Evolutionary conservation across 2,329 filamentous ascomycete genomes (phyloP).

Genomic region (Cladosporium sp.): DNA sequence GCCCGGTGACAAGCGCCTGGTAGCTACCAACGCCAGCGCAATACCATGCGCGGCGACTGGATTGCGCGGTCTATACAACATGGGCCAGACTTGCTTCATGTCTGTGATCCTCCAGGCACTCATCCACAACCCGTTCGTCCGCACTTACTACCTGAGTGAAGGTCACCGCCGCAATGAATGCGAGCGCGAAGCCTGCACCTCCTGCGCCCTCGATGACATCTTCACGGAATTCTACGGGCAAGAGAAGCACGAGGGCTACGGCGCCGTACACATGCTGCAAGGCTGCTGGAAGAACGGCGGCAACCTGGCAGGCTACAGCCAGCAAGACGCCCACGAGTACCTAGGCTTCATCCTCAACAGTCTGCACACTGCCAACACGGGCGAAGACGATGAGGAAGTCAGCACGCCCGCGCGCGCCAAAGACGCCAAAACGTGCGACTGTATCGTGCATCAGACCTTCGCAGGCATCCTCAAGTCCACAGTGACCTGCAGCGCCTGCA

Average conservation of each 20-base stretch:
- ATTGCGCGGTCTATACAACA: slow-evolving; percentile 90
- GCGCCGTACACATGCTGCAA: slow-evolving; percentile 83
- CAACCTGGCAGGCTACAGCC: slow-evolving; percentile 79
- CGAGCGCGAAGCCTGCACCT: slow-evolving; percentile 57
- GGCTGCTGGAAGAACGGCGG: slow-evolving; percentile 80
- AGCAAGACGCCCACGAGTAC: slow-evolving; percentile 97
- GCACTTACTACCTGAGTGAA: slow-evolving; percentile 89
- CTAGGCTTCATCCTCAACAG: slow-evolving; percentile 94
- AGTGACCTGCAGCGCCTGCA: slow-evolving; percentile 86
- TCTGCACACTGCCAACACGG: slow-evolving; percentile 75
- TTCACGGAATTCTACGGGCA: slow-evolving; percentile 66
- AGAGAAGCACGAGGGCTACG: slow-evolving; percentile 85
- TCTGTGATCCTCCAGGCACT: slow-evolving; percentile 93
- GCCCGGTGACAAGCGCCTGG: slow-evolving; percentile 67
- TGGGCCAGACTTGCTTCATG: slow-evolving; percentile 98
- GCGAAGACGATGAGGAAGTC: slow-evolving; percentile 50
- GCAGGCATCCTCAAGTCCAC: slow-evolving; percentile 89
- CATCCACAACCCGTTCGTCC: slow-evolving; percentile 87
- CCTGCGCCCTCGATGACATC: slow-evolving; percentile 63
- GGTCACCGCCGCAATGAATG: slow-evolving; percentile 82
- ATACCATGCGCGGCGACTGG: slow-evolving; percentile 85
- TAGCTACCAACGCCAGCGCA: slow-evolving; percentile 74
- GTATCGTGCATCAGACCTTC: slow-evolving; percentile 92
- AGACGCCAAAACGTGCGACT: slow-evolving; percentile 63
- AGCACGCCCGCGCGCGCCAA: slow-evolving; percentile 36